Evolutionary conservation across 129 eudicot species (phyloP).

Genomic region (Pulicaria dysenterica): DNA sequence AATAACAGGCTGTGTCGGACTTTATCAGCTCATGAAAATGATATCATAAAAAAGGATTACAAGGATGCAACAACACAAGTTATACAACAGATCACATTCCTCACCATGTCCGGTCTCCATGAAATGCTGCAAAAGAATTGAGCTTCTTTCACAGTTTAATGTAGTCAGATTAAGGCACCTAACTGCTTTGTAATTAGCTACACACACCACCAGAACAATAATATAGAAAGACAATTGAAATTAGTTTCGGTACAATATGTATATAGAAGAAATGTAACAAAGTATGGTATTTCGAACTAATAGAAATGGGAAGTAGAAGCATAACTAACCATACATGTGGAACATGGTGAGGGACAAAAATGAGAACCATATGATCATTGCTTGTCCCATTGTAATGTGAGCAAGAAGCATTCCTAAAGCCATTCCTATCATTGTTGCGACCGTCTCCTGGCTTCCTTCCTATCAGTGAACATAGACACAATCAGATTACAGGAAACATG

Average conservation of each 20-base stretch:
- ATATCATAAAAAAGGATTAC: no score
- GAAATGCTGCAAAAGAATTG: constrained; percentile 70
- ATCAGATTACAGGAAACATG: not conserved
- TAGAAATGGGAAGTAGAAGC: constrained; percentile 18
- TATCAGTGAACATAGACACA: constrained; percentile 24
- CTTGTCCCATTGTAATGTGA: constrained; percentile 73
- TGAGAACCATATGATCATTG: constrained; percentile 80
- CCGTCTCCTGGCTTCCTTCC: constrained; percentile 99
- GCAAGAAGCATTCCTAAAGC: constrained; percentile 98
- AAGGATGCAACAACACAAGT: not conserved
- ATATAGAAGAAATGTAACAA: not conserved
- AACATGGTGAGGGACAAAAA: constrained; percentile 87
- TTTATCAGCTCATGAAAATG: not conserved
- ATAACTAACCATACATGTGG: constrained; percentile 98
- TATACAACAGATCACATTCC: constrained; percentile 29
- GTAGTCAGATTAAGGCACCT: constrained; percentile 76
- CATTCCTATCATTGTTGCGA: constrained; percentile 99
- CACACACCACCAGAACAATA: constrained; percentile 38
- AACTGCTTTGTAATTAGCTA: constrained; percentile 97
- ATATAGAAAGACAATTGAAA: constrained; percentile 6
- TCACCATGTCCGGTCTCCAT: constrained; percentile 81
- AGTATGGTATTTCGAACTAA: not conserved
- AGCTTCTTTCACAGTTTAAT: constrained; percentile 83
- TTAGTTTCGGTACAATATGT: constrained; percentile 15
- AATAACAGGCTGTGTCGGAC: not conserved